Base-by-base conservation (phyloP, 805 yeast genomes). In the Novakomyces olei region DNA sequence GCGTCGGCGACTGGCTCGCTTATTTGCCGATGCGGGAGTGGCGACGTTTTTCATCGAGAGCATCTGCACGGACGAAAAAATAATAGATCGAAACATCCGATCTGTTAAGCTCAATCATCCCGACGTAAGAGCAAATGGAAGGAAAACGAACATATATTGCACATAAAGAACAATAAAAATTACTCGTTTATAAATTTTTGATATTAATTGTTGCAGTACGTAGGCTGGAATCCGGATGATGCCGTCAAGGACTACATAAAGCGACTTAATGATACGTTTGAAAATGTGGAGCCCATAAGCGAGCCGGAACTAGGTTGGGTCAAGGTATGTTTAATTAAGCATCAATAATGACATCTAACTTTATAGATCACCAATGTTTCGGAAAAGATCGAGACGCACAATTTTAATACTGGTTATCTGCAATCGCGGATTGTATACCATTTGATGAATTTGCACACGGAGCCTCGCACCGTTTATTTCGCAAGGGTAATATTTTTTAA, bases 351-450 rank as follows among this genome's bases (percentile, higher is more conserved):
- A n/a, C n/a, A n/a, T n/a, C n/a, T n/a, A n/a, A n/a, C n/a, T n/a
- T n/a, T n/a, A n/a, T n/a, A n/a, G n/a, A n/a, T 80, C 44, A 74
- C 77, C 46, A 83, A 88, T 50, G 85, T 83, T 52, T 94, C 95
- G 12, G 88, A 80, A 48, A 56, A 75, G 40, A 62, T 85, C 36
- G 70, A 76, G 29, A 65, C 83, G 37, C 76, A 79, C 54, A 69
- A 77, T 46, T 71, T 83, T 26, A 74, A 75, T 41, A 68, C 79
- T 45, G 95, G 94, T 12, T 88, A 85, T 50, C 61, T 88, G 50
- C 71, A 80, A 23, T 80, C 85, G 49, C 75, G 88, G 47, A 88
- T 88, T 32, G 81, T 88, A 17, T 80, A 79, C 50, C 88, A 79
- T 51, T 60, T 88, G 49, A 78, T 88, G 80, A 88, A 88, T 55